A percentile compares a stretch with the other conserved stretches of the same genome.
These are phyloP conservation scores for Jatropha curcas DNA, from an alignment of 345 rosid genomes.

Conservation along the genomic window DNA sequence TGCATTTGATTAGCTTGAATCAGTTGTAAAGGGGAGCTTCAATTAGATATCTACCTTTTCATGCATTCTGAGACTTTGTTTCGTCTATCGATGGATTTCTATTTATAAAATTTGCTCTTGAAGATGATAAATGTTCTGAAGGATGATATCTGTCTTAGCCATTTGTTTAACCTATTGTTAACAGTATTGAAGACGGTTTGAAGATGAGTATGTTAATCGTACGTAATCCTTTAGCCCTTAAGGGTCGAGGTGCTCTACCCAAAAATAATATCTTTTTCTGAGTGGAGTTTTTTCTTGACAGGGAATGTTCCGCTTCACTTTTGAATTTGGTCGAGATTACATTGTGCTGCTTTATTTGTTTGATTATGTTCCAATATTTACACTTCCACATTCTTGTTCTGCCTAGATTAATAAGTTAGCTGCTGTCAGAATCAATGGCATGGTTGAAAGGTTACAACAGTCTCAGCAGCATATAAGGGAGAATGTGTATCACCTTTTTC, in stretches of 20 bases:
- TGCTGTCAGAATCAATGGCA: slow-evolving; percentile 39
- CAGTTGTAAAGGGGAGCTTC: not conserved
- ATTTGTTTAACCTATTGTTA: not conserved
- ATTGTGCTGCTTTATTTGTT: not conserved
- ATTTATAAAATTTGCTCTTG: not conserved
- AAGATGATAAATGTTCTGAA: not conserved
- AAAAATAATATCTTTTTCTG: not conserved
- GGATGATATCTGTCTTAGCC: not conserved
- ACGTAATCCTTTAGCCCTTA: not conserved
- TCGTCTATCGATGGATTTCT: not conserved
- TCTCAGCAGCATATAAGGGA: slow-evolving; percentile 38
- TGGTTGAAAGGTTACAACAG: slow-evolving; percentile 32
- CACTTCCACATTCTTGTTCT: slow-evolving; percentile 12
- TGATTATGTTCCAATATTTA: slow-evolving; percentile 7
- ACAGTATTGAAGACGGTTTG: not conserved
- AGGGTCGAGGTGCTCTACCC: not conserved
- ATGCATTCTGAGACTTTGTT: not conserved
- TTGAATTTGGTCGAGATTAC: slow-evolving; percentile 1
- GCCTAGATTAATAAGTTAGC: slow-evolving; percentile 34
- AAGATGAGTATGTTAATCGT: not conserved
- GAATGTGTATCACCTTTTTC: slow-evolving; percentile 36
- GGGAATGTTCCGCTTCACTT: not conserved
- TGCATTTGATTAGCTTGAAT: not conserved
- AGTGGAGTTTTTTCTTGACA: not conserved
- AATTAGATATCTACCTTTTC: not conserved